Base-by-base conservation (phyloP, 2,329 filamentous ascomycete species). In the Colletotrichum sp. region DNA sequence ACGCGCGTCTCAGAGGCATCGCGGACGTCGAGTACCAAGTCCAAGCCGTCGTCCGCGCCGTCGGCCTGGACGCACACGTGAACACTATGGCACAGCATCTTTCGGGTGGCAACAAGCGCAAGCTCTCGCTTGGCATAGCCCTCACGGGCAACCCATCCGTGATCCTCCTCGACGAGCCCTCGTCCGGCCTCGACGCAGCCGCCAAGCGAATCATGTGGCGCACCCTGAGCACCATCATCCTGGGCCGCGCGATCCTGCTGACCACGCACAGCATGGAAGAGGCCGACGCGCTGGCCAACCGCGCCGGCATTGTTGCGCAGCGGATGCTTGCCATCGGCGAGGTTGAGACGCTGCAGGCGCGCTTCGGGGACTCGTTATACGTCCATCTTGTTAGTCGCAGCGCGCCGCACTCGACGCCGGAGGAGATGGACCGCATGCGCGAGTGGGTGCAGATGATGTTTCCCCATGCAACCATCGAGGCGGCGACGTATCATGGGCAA, bases 221-320 rank as follows among this genome's bases (percentile, higher is more conserved):
- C 71, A 98, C 96, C 0, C 88, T 98, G 1, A 91, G 91, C 7
- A 90, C 92, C 1, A 92, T 96, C 7, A 93, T 93, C 0, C 91
- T 92, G 0, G 95, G 95, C 0, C 91, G 96, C 16, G 94, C 93
- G 0, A 91, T 98, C n/a, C 88, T 99, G 3, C 90, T 99, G 16
- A 98, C 96, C 0, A 98, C 96, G 0, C 96, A 99, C 83, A 95
- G 92, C 64, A 98, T 98, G 96, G 96, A 98, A 83, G 96, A 98
- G 85, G 96, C 96, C 0, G 95, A 98, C 81, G 95, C 96, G 1
- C 88, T 99, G 2, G 96, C 96, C 0, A 92, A 92, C 24, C 90
- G 95, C 1, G 95, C 94, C 0, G 96, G 95, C 13, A 98, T 99
- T 78, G 92, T 99, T 85, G 95, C 96, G 9, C 91, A 92, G 79